Conservation (phyloP, 495 filamentous ascomycete species). For the Aspergillus leporis region DNA sequence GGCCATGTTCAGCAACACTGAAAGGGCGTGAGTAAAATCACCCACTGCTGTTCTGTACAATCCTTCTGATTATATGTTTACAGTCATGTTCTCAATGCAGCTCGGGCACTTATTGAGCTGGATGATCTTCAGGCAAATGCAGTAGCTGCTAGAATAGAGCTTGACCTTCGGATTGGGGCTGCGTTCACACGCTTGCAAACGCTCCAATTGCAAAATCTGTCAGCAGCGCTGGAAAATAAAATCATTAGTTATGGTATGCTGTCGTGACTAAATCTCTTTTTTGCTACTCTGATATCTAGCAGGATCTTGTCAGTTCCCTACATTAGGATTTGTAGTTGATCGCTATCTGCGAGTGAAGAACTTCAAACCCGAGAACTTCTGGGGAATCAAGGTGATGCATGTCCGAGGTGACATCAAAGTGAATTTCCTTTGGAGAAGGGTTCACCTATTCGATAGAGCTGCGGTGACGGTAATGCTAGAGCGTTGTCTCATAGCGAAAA, state of each 20-base stretch:
- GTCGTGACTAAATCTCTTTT: not conserved
- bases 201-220: slow-evolving; percentile 65
- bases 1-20: slow-evolving; percentile 93
- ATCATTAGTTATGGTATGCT: slow-evolving; percentile 81
- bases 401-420: slow-evolving; percentile 76
- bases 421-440: slow-evolving; percentile 79
- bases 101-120: slow-evolving; percentile 69
- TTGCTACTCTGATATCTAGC: slow-evolving; percentile 21
- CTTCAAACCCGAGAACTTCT: slow-evolving; percentile 91
- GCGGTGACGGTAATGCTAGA: slow-evolving; percentile 82
- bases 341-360: slow-evolving; percentile 89
- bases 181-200: slow-evolving; percentile 92
- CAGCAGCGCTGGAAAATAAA: slow-evolving; percentile 58
- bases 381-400: slow-evolving; percentile 85
- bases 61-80: not conserved
- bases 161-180: slow-evolving; percentile 88
- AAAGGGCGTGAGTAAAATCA: slow-evolving; percentile 65
- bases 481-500: slow-evolving; percentile 73
- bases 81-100: slow-evolving; percentile 81
- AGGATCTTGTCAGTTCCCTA: slow-evolving; percentile 97
- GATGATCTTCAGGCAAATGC: slow-evolving; percentile 88
- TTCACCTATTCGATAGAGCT: slow-evolving; percentile 84
- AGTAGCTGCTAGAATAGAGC: slow-evolving; percentile 84
- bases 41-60: not conserved
- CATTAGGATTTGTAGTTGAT: slow-evolving; percentile 94